phyloP scores from a whole-genome alignment of 371 early-diverging fungal species.

The Mucor circinelloides region DNA sequence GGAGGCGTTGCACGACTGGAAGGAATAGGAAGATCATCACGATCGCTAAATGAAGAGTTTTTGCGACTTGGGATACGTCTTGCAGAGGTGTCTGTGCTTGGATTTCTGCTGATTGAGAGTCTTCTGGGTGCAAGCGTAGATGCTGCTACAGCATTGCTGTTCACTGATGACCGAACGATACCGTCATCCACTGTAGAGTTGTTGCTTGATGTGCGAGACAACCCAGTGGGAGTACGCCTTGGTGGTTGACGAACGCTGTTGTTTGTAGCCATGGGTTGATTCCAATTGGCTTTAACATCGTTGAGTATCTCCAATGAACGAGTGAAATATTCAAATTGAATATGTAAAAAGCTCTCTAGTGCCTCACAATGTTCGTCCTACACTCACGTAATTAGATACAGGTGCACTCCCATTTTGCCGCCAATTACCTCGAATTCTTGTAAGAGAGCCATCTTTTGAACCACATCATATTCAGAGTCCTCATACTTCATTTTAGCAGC shows the following conservation, averaged over 20 bases:
- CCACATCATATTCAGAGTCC: constrained; percentile 75
- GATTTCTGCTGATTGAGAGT: not conserved
- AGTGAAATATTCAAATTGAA: constrained; percentile 54
- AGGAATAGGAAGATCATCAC: constrained; percentile 7
- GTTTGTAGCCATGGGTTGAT: constrained; percentile 3
- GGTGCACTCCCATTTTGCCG: not conserved
- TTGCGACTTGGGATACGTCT: constrained; percentile 11
- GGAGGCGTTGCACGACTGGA: constrained; percentile 1
- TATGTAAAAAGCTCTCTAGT: constrained; percentile 57
- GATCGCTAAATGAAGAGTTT: constrained; percentile 14
- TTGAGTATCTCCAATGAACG: constrained; percentile 46
- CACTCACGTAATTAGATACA: not conserved
- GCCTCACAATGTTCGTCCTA: constrained; percentile 64
- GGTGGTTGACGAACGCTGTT: not conserved
- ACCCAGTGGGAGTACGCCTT: not conserved
- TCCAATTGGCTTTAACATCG: constrained; percentile 16
- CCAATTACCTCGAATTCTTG: constrained; percentile 68
- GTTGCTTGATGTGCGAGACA: constrained; percentile 21
- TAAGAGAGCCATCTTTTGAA: constrained; percentile 66
- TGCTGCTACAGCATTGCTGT: not conserved
- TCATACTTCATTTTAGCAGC: constrained; percentile 91
- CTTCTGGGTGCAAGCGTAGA: constrained; percentile 1
- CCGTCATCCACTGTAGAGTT: constrained; percentile 3
- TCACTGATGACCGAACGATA: not conserved
- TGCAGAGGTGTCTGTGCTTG: constrained; percentile 1